These are phyloP conservation scores for Aureobasidium subglaciale DNA, from an alignment of 2,329 filamentous ascomycete genomes.

Conservation along the genomic window DNA sequence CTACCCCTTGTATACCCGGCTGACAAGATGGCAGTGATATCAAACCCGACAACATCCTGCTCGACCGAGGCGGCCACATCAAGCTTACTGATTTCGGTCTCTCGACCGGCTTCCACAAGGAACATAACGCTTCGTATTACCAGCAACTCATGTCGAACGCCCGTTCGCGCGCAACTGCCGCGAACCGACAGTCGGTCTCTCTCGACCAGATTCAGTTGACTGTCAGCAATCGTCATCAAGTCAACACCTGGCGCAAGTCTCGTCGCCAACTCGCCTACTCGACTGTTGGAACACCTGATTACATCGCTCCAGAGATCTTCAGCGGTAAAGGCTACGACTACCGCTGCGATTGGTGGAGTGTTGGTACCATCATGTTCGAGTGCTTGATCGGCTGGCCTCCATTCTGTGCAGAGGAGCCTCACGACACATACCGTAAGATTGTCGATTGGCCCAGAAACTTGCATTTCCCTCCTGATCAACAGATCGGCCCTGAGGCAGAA, in stretches of 20 bases:
- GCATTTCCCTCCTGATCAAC: conserved; percentile 94
- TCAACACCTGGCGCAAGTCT: conserved; percentile 98
- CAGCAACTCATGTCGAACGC: conserved; percentile 75
- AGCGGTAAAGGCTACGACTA: conserved; percentile 93
- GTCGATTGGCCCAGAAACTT: conserved; percentile 95
- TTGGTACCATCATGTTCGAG: conserved; percentile 99
- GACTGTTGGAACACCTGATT: conserved; percentile 95
- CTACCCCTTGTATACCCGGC: no score
- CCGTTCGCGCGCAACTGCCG: conserved; percentile 36
- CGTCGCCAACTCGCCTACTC: conserved; percentile 95
- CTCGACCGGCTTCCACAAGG: conserved; percentile 94
- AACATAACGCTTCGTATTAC: conserved; percentile 97
- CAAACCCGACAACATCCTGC: conserved; percentile 96
- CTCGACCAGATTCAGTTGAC: conserved; percentile 98
- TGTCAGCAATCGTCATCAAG: conserved; percentile 93
- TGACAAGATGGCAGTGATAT: conserved; percentile 64
- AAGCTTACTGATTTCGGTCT: conserved; percentile 98
- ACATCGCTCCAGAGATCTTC: conserved; percentile 98
- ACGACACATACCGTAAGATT: conserved; percentile 98
- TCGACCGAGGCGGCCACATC: conserved; percentile 92
- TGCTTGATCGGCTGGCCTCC: conserved; percentile 97
- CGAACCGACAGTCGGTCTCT: conserved; percentile 85
- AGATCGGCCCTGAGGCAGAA: conserved; percentile 80
- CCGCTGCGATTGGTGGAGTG: conserved; percentile 98
- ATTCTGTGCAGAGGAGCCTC: conserved; percentile 95